Evolutionary conservation across 129 eudicot genomes (phyloP).

Genomic region (carrot (Daucus carota)): DNA sequence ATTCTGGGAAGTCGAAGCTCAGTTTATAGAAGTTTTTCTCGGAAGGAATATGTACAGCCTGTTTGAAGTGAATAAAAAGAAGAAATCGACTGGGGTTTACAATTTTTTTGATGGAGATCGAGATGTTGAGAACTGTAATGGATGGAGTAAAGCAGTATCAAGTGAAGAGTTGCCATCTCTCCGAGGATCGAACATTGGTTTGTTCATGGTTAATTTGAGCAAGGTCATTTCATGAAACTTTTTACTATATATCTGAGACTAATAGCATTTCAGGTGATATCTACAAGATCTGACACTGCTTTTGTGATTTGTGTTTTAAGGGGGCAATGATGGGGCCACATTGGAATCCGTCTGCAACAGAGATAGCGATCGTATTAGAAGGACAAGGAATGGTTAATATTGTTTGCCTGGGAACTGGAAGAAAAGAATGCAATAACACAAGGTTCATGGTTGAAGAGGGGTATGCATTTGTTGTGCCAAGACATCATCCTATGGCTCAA

Average conservation of each 20-base stretch:
- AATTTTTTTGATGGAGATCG: slow-evolving; percentile 36
- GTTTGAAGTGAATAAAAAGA: slow-evolving; percentile 23
- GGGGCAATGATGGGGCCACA: slow-evolving; percentile 91
- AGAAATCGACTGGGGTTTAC: slow-evolving; percentile 24
- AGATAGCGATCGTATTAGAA: slow-evolving; percentile 47
- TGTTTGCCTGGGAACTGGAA: slow-evolving; percentile 45
- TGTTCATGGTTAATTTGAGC: slow-evolving; percentile 72
- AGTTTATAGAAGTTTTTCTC: slow-evolving; percentile 21
- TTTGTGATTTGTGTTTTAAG: slow-evolving; percentile 25
- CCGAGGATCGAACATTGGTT: slow-evolving; percentile 38
- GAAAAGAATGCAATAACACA: slow-evolving; percentile 32
- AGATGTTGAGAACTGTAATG: slow-evolving; percentile 53
- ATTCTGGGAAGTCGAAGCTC: slow-evolving; percentile 32
- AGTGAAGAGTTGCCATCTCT: slow-evolving; percentile 34
- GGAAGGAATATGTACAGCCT: slow-evolving; percentile 20
- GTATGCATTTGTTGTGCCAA: slow-evolving; percentile 75
- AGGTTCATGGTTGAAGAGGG: slow-evolving; percentile 69
- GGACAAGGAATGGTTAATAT: slow-evolving; percentile 65
- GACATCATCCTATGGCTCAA: slow-evolving; percentile 63
- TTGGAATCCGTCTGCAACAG: slow-evolving; percentile 55
- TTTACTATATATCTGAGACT: background rate
- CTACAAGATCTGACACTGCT: background rate
- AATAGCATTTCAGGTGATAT: background rate
- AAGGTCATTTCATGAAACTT: slow-evolving; percentile 26
- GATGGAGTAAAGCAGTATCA: slow-evolving; percentile 59